Conservation (phyloP, 352 stramenopile genomes). For the Phytophthora chlamydospora region DNA sequence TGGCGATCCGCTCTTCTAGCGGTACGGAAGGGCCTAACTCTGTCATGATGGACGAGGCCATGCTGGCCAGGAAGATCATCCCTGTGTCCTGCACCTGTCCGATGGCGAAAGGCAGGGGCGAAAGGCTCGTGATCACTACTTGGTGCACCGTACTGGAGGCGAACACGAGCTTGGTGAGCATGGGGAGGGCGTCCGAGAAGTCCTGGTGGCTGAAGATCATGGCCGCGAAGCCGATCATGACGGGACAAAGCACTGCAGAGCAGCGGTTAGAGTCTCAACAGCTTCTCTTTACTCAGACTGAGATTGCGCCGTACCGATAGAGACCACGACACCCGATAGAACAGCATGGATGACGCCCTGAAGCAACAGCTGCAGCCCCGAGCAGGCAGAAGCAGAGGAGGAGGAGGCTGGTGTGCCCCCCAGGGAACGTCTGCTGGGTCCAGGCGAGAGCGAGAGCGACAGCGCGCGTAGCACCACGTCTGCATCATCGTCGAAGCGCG, state of each 20-base stretch:
- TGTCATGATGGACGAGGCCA: slow-evolving; percentile 91
- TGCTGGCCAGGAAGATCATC: slow-evolving; percentile 96
- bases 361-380: slow-evolving; percentile 26
- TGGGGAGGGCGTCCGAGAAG: slow-evolving; percentile 56
- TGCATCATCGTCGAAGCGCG: slow-evolving; percentile 43
- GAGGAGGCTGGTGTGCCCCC: not conserved
- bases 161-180: slow-evolving; percentile 92
- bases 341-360: slow-evolving; percentile 63
- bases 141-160: slow-evolving; percentile 95
- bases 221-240: slow-evolving; percentile 89
- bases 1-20: slow-evolving; percentile 79
- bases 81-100: slow-evolving; percentile 96
- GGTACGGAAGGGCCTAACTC: slow-evolving; percentile 63
- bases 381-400: not conserved
- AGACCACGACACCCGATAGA: slow-evolving; percentile 91
- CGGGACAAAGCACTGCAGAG: slow-evolving; percentile 50
- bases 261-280: not conserved
- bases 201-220: slow-evolving; percentile 94
- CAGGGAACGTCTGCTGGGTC: not conserved
- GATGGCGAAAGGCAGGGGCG: slow-evolving; percentile 95
- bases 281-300: slow-evolving; percentile 51
- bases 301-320: slow-evolving; percentile 56
- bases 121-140: slow-evolving; percentile 91
- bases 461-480: slow-evolving; percentile 39
- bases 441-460: slow-evolving; percentile 23